Base-by-base conservation (phyloP, 1,284 basidiomycete genomes). In the Sphagnurus paluster region DNA sequence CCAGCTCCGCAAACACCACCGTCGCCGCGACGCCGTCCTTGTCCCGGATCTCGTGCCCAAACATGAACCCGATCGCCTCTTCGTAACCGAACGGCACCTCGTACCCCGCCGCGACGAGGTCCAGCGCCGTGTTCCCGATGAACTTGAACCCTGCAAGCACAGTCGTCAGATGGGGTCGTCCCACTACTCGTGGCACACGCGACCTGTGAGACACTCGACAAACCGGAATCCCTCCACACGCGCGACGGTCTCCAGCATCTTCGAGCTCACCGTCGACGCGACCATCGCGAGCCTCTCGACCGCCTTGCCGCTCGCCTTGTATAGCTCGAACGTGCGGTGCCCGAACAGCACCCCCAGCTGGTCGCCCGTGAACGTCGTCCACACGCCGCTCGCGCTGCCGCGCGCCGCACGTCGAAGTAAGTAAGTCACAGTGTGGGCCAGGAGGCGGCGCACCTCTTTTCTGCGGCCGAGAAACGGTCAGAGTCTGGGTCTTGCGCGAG, bases 21-120 rank as follows among this genome's bases (percentile, higher is more conserved):
- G 82, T 80, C 3, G 87, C 85, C 44, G 87, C 78, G 37, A 93
- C 79, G 2, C 90, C 90, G 59, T 93, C 90, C 59, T 93, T 93
- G 60, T 93, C 91, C 24, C 87, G 75, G 52, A 93, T 79, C 35
- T 81, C 71, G 5, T 76, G 68, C 10, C 87, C 87, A 60, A 90
- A 82, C 88, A 92, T 91, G 59, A 79, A 93, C 1, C 90, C 88
- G 45, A 93, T 91, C 0, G 91, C 91, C 64, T 93, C 90, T 63
- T 93, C 90, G 56, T 93, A 93, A 6, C 84, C 89, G 61, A 93
- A 92, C 0, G 78, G 79, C 7, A 90, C 87, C 20, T 84, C 76
- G 57, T 77, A 90, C 0, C 89, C 90, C 39, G 82, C 66, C 32
- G 67, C 59, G 14, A 77, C 81, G 8, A 92, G 72, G 38, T 75